A percentile compares a stretch with the other conserved stretches of the same genome.
Evolutionary conservation across 2,329 filamentous ascomycete species (phyloP).

Genomic region (Claviceps cyperi): DNA sequence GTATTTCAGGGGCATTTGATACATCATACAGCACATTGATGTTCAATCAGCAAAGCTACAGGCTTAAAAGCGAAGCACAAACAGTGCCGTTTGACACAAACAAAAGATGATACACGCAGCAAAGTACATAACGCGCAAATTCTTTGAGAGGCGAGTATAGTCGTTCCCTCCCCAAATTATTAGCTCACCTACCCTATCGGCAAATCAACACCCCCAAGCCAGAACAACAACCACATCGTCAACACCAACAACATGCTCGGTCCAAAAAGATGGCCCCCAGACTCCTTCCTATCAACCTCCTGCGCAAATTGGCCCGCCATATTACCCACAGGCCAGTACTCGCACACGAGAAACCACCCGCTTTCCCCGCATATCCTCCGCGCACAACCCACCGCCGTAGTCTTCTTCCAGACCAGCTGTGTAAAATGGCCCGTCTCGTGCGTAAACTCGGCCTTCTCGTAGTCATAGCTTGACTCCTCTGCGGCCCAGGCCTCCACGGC

Average conservation of each 20-base stretch:
- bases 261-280: neutral
- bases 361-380: constrained; percentile 15
- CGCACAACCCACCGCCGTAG: constrained; percentile 14
- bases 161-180: neutral
- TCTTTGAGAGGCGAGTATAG: no score
- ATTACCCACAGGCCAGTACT: constrained; percentile 57
- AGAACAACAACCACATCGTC: neutral
- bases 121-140: no score
- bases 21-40: no score
- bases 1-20: no score
- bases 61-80: no score
- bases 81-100: no score
- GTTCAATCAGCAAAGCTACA: no score
- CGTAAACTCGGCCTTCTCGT: constrained; percentile 1
- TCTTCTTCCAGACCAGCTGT: constrained; percentile 18
- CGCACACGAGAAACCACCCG: constrained; percentile 55
- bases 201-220: neutral
- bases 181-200: neutral
- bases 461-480: constrained; percentile 8
- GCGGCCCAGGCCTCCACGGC: constrained; percentile 7
- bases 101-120: no score
- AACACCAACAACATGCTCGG: neutral
- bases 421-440: constrained; percentile 13
- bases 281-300: constrained; percentile 11
- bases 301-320: constrained; percentile 36